A percentile compares a stretch with the other conserved stretches of the same genome.
Conservation (phyloP, 495 filamentous ascomycete species). For the Xylaria telfairii region DNA sequence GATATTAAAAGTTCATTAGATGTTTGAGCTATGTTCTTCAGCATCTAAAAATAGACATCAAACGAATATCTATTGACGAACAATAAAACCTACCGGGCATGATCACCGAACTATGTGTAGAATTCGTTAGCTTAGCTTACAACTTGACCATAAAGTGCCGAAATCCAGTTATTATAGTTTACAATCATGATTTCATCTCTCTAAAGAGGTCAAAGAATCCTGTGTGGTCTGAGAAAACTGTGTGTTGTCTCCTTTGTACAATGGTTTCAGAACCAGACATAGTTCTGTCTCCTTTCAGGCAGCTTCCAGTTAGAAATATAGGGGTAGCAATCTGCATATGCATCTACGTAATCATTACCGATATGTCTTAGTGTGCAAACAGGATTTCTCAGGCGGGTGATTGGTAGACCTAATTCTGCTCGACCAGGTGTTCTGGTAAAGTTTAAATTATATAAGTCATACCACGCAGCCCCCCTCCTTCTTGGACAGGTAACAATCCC, state of each 20-base stretch:
- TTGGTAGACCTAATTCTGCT: not conserved
- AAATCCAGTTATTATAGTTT: too few relatives aligned
- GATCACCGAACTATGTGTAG: not conserved
- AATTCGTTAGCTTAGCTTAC: not conserved
- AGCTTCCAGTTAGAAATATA: not conserved
- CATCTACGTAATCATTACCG: not conserved
- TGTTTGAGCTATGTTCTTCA: not conserved
- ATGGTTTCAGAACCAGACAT: not conserved
- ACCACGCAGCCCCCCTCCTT: not conserved
- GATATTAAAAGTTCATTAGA: not conserved
- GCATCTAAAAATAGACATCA: too few relatives aligned
- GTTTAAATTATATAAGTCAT: conserved; percentile 1
- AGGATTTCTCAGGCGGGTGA: too few relatives aligned
- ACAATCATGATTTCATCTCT: not conserved
- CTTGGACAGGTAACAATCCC: not conserved
- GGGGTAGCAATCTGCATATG: not conserved
- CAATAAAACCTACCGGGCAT: too few relatives aligned
- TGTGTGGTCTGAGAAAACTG: not conserved
- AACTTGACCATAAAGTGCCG: too few relatives aligned
- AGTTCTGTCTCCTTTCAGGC: not conserved
- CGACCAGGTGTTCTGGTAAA: not conserved
- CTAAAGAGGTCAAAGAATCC: not conserved
- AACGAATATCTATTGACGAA: too few relatives aligned
- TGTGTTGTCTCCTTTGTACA: not conserved
- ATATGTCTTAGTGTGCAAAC: not conserved